These are phyloP conservation scores for Kalanchoe fedtschenkoi DNA, from an alignment of 164 flowering plant species.

Conservation along the genomic window DNA sequence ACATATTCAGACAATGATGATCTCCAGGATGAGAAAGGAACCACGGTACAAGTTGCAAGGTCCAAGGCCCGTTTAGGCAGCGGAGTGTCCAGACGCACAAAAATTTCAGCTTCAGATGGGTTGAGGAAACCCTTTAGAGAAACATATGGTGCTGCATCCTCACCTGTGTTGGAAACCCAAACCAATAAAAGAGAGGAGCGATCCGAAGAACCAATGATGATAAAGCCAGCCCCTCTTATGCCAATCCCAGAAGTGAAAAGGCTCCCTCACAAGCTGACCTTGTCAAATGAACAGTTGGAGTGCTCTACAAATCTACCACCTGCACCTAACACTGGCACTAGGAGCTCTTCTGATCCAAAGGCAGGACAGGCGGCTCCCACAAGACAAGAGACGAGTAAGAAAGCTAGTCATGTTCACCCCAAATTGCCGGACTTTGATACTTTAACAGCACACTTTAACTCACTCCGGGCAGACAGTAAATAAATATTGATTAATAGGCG, in stretches of 20 bases:
- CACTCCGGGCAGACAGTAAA: conserved; percentile 39
- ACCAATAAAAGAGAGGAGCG: neutral
- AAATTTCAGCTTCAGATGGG: conserved; percentile 7
- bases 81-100: conserved; percentile 5
- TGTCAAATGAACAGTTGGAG: conserved; percentile 11
- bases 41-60: neutral
- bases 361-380: conserved; percentile 14
- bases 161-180: neutral
- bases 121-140: conserved; percentile 11
- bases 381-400: conserved; percentile 27
- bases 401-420: conserved; percentile 84
- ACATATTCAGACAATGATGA: neutral
- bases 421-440: conserved; percentile 88
- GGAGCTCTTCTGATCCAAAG: conserved; percentile 15
- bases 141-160: neutral
- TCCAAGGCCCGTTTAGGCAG: neutral
- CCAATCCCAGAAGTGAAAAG: conserved; percentile 12
- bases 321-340: conserved; percentile 13
- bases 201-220: neutral
- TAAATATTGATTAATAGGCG: too few relatives aligned
- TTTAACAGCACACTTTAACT: conserved; percentile 43
- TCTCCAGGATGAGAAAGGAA: neutral
- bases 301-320: conserved; percentile 11
- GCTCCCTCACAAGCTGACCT: conserved; percentile 8
- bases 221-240: neutral